These are phyloP conservation scores for Mesotaenium endlicherianum DNA, from an alignment of 139 green algal species.

Conservation along the genomic window DNA sequence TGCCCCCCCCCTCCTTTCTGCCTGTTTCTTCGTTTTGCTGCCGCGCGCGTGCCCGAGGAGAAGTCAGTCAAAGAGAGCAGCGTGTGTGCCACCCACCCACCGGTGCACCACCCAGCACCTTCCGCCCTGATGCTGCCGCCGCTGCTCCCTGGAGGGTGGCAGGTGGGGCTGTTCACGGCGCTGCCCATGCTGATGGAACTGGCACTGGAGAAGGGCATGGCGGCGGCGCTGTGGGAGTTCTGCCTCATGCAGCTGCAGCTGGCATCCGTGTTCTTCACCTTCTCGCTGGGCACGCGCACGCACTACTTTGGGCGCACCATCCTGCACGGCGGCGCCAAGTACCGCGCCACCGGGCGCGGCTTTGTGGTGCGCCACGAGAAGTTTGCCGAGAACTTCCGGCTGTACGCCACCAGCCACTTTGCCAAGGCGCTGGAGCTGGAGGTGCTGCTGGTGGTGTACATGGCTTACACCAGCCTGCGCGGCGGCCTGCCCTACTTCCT, in stretches of 20 bases:
- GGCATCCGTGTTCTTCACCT: slow-evolving; percentile 53
- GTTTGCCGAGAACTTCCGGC: slow-evolving; percentile 43
- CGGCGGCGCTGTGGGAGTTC: slow-evolving; percentile 30
- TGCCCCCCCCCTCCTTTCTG: background rate
- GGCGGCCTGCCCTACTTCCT: slow-evolving; percentile 10
- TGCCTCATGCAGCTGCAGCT: slow-evolving; percentile 50
- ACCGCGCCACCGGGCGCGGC: slow-evolving; percentile 78
- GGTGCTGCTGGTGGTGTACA: slow-evolving; percentile 20
- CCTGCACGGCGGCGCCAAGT: slow-evolving; percentile 58
- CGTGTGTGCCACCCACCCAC: no score
- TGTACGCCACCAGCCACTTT: slow-evolving; percentile 51
- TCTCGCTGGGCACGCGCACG: slow-evolving; percentile 56
- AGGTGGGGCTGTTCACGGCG: slow-evolving; percentile 51
- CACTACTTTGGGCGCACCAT: slow-evolving; percentile 68
- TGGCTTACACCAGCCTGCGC: background rate
- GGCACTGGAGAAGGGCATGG: slow-evolving; percentile 50
- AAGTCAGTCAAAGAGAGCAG: no score
- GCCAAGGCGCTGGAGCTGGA: slow-evolving; percentile 41
- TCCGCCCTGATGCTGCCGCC: no score
- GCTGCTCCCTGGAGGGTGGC: no score
- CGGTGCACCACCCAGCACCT: no score
- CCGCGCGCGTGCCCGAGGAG: no score
- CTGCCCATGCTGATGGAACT: slow-evolving; percentile 54
- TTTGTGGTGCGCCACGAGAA: slow-evolving; percentile 70
- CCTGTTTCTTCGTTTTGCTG: no score